These are phyloP conservation scores for Acmispon strigosus DNA, from an alignment of 306 rosid genomes.

Conservation along the genomic window DNA sequence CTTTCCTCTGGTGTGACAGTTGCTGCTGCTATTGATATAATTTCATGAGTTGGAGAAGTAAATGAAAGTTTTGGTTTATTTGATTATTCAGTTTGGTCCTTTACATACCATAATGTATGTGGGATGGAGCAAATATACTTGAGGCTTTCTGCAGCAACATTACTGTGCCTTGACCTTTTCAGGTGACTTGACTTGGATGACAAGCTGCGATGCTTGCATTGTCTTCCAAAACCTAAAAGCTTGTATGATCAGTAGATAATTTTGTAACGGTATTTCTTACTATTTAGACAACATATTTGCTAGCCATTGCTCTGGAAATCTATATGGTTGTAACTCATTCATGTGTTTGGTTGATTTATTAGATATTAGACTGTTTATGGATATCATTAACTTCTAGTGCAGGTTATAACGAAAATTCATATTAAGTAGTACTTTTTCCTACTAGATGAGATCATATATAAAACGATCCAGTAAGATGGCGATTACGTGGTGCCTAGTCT, in stretches of 20 bases:
- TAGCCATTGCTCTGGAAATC: conserved; percentile 1
- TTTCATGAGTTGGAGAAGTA: conserved; percentile 25
- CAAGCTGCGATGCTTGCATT: conserved; percentile 18
- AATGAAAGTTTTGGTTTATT: conserved; percentile 27
- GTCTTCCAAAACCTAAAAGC: conserved; percentile 21
- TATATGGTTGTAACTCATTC: neutral
- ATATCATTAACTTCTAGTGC: neutral
- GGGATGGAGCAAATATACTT: conserved; percentile 23
- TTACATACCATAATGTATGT: conserved; percentile 7
- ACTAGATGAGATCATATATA: too few relatives aligned
- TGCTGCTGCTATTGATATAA: conserved; percentile 29
- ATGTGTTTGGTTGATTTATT: neutral
- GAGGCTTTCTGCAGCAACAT: conserved; percentile 36
- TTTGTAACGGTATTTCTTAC: conserved; percentile 22
- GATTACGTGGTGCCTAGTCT: too few relatives aligned
- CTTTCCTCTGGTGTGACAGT: neutral
- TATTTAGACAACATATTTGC: conserved; percentile 27
- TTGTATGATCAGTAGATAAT: conserved; percentile 15
- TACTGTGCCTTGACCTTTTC: conserved; percentile 16
- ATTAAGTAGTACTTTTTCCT: too few relatives aligned
- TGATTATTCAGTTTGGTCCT: conserved; percentile 21
- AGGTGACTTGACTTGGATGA: conserved; percentile 20
- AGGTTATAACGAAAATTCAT: neutral
- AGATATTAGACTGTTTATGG: neutral
- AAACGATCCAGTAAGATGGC: too few relatives aligned